Evolutionary conservation across 345 rosid genomes (phyloP).

Genomic region (Mangifera indica): DNA sequence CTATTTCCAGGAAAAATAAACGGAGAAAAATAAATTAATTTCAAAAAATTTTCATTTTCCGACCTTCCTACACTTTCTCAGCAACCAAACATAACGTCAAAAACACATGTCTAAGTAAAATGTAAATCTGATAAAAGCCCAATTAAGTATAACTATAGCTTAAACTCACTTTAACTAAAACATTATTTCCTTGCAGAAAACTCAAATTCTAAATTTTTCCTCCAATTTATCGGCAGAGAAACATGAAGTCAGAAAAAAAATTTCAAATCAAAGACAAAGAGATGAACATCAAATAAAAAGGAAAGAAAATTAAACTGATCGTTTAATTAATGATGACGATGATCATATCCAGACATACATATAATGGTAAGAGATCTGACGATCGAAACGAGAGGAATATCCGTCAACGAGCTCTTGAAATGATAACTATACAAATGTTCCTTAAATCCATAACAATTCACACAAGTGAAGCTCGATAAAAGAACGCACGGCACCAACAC

Average conservation of each 20-base stretch:
- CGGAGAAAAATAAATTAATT: background rate
- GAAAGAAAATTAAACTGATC: background rate
- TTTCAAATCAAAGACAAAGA: background rate
- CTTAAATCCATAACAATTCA: slow-evolving; percentile 60
- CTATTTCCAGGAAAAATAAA: background rate
- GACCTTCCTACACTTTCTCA: slow-evolving; percentile 4
- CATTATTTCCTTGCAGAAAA: background rate
- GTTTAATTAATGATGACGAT: background rate
- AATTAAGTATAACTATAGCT: background rate
- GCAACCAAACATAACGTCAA: background rate
- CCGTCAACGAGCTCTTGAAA: slow-evolving; percentile 76
- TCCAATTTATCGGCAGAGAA: background rate
- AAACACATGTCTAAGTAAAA: background rate
- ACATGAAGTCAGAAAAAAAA: background rate
- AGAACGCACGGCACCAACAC: slow-evolving; percentile 59
- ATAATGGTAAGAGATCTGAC: slow-evolving; percentile 76
- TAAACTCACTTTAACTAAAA: background rate
- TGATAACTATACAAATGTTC: slow-evolving; percentile 61
- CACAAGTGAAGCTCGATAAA: slow-evolving; percentile 75
- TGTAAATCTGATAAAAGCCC: background rate
- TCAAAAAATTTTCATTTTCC: background rate
- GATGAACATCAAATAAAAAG: background rate
- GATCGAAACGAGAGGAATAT: slow-evolving; percentile 79
- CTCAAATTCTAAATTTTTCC: background rate
- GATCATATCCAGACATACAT: slow-evolving; percentile 56